Evolutionary conservation across 345 rosid species (phyloP).

Genomic region (Camelina laxa): DNA sequence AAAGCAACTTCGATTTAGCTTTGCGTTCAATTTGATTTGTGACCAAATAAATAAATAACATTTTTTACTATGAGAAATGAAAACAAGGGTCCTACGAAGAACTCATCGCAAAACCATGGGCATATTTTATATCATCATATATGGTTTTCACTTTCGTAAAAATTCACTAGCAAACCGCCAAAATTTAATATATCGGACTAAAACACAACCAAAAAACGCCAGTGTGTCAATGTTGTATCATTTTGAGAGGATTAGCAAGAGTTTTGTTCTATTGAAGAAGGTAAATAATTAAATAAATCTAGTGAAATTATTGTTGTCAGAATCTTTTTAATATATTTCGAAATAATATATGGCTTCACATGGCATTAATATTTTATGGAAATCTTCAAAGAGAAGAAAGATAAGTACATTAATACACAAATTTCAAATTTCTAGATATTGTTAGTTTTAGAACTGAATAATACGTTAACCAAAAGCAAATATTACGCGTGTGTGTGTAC

Average conservation of each 20-base stretch:
- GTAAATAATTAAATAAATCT: not conserved
- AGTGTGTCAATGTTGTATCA: not conserved
- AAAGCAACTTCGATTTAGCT: not conserved
- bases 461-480: no score
- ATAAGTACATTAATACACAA: no score
- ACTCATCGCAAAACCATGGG: not conserved
- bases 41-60: not conserved
- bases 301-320: not conserved
- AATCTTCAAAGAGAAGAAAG: no score
- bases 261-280: not conserved
- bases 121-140: not conserved
- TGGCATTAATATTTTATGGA: no score
- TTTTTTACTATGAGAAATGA: not conserved
- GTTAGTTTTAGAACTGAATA: not conserved
- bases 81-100: conserved; percentile 2
- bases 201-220: no score
- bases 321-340: not conserved
- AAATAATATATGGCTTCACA: not conserved
- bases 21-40: not conserved
- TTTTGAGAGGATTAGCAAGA: no score
- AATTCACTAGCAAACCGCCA: not conserved
- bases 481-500: not conserved
- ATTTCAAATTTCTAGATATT: no score
- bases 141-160: not conserved
- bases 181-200: not conserved